phyloP scores from a whole-genome alignment of 106 monocot genomes.

The Hemerocallis citrina region DNA sequence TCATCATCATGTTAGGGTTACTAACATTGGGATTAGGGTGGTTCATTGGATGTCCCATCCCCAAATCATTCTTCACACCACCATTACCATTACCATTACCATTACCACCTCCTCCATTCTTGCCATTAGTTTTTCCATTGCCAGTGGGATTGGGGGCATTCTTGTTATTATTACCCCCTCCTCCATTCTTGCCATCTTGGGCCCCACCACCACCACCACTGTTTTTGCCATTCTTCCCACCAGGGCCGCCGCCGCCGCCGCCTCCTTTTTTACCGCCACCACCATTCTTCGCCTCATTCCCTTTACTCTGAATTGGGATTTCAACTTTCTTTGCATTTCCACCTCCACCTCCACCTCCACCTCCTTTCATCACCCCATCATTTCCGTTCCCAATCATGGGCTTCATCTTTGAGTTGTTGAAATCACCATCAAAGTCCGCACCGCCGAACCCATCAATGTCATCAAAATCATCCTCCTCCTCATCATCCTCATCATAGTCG shows the following conservation, averaged over 20 bases:
- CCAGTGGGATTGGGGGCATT: neutral
- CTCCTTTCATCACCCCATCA: slow-evolving; percentile 2
- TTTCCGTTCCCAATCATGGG: slow-evolving; percentile 20
- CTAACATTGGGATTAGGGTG: too few species aligned
- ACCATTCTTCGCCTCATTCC: neutral
- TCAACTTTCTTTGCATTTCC: slow-evolving; percentile 21
- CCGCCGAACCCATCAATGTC: slow-evolving; percentile 27
- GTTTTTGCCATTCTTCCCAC: neutral
- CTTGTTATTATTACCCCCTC: slow-evolving; percentile 1
- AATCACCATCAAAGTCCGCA: slow-evolving; percentile 30
- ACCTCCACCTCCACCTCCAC: slow-evolving; percentile 11
- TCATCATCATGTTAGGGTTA: too few species aligned
- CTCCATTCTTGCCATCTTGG: slow-evolving; percentile 9
- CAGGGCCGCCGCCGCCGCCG: neutral
- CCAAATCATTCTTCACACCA: slow-evolving; percentile 1
- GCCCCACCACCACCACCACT: slow-evolving; percentile 7
- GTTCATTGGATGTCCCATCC: neutral
- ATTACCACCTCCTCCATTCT: too few species aligned
- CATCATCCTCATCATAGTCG: slow-evolving; percentile 21
- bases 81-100: too few species aligned
- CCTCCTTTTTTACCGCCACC: neutral
- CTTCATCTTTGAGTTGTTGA: slow-evolving; percentile 31
- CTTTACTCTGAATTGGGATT: slow-evolving; percentile 5
- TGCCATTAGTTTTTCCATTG: neutral
- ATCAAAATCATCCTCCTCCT: slow-evolving; percentile 30